phyloP scores from a whole-genome alignment of 2,329 filamentous ascomycete species.

The Alternaria conjuncta region DNA sequence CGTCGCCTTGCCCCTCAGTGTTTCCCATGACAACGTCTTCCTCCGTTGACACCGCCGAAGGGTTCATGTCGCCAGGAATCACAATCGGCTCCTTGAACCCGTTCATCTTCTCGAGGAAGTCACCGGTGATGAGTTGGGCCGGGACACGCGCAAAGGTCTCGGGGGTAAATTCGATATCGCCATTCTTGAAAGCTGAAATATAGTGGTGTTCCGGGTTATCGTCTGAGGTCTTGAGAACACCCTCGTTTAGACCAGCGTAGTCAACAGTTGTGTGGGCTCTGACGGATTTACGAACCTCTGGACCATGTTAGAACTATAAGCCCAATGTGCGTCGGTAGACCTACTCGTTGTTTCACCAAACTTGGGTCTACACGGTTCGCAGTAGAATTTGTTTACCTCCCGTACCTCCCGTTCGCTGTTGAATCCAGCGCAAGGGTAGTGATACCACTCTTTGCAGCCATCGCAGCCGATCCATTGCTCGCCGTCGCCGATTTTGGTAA shows the following conservation, averaged over 20 bases:
- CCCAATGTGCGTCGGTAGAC: slow-evolving; percentile 34
- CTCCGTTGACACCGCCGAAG: slow-evolving; percentile 41
- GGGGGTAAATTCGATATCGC: slow-evolving; percentile 64
- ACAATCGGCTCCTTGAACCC: slow-evolving; percentile 72
- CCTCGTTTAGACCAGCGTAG: slow-evolving; percentile 71
- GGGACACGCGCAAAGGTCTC: slow-evolving; percentile 70
- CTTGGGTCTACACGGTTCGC: slow-evolving; percentile 63
- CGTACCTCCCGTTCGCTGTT: slow-evolving; percentile 68
- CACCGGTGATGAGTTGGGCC: slow-evolving; percentile 67
- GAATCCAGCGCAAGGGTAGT: slow-evolving; percentile 71
- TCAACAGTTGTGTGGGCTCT: slow-evolving; percentile 70
- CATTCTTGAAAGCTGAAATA: slow-evolving; percentile 70
- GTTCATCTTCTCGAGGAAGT: slow-evolving; percentile 67
- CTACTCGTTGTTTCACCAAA: slow-evolving; percentile 68
- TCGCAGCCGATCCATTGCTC: slow-evolving; percentile 73
- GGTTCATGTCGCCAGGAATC: slow-evolving; percentile 68
- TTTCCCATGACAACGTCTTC: slow-evolving; percentile 22
- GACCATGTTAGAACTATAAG: slow-evolving; percentile 34
- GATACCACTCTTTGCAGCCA: slow-evolving; percentile 72
- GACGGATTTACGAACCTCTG: slow-evolving; percentile 68
- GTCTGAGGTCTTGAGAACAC: slow-evolving; percentile 68
- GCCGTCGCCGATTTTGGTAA: slow-evolving; percentile 59
- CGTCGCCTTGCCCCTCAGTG: slow-evolving; percentile 21
- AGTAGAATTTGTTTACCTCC: slow-evolving; percentile 73
- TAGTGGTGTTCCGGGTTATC: slow-evolving; percentile 72